Conservation (phyloP, 106 monocot genomes). For the Vanilla planifolia region DNA sequence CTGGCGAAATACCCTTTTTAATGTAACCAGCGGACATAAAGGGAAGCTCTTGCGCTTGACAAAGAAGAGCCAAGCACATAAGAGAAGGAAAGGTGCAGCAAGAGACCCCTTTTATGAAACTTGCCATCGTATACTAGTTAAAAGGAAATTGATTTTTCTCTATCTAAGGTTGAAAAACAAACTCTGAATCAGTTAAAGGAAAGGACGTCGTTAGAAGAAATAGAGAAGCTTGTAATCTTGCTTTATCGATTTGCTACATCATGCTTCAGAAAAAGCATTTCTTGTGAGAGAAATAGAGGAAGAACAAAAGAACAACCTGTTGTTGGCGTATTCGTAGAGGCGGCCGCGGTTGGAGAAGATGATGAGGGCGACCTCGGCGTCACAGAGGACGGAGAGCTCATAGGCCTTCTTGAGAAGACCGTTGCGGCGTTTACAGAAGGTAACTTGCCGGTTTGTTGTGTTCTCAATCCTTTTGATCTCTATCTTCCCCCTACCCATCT, state of each 20-base stretch:
- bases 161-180: not conserved
- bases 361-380: slow-evolving; percentile 70
- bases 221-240: not conserved
- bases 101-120: slow-evolving; percentile 4
- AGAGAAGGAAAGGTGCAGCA: slow-evolving; percentile 5
- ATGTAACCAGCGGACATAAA: too few relatives aligned
- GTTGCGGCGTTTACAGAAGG: slow-evolving; percentile 47
- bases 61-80: not conserved
- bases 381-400: slow-evolving; percentile 72
- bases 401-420: slow-evolving; percentile 79
- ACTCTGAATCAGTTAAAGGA: not conserved
- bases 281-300: not conserved
- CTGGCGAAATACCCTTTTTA: not conserved
- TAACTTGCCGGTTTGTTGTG: slow-evolving; percentile 47
- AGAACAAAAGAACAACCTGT: slow-evolving; percentile 18
- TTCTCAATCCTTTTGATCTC: slow-evolving; percentile 57
- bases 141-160: not conserved
- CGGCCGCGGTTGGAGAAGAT: slow-evolving; percentile 83
- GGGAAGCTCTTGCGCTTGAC: not conserved
- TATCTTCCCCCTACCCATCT: slow-evolving; percentile 48
- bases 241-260: not conserved
- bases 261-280: too few relatives aligned
- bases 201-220: not conserved
- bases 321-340: slow-evolving; percentile 72
- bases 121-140: not conserved